phyloP scores from a whole-genome alignment of 1,284 basidiomycete species.

The Ceratobasidium sp. region DNA sequence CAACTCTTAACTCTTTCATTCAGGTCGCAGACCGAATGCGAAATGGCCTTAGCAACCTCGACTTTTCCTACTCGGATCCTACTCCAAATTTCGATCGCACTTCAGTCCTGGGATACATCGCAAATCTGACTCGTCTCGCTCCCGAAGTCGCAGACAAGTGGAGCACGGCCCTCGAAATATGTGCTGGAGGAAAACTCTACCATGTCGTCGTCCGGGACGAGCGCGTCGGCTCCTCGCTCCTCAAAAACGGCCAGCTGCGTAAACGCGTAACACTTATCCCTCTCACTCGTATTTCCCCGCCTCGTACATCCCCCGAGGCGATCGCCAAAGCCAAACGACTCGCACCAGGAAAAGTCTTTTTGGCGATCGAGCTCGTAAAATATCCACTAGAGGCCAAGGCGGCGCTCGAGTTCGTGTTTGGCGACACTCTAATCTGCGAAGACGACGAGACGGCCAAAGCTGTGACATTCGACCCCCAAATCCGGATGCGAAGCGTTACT shows the following conservation, averaged over 20 bases:
- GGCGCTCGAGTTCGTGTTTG: conserved; percentile 96
- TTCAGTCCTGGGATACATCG: conserved; percentile 95
- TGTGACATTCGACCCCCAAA: conserved; percentile 87
- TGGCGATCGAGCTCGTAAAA: conserved; percentile 89
- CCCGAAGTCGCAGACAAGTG: conserved; percentile 75
- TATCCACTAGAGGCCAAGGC: conserved; percentile 87
- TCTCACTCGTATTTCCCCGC: conserved; percentile 82
- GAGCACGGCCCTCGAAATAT: conserved; percentile 93
- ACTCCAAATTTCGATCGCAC: conserved; percentile 85
- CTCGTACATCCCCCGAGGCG: conserved; percentile 64
- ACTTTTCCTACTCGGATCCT: conserved; percentile 88
- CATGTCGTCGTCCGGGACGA: conserved; percentile 96
- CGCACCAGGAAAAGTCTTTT: conserved; percentile 86
- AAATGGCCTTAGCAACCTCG: conserved; percentile 76
- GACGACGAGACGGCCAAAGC: conserved; percentile 90
- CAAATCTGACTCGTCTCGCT: conserved; percentile 82
- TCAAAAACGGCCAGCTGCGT: conserved; percentile 85
- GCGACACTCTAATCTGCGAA: conserved; percentile 91
- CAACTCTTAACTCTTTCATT: conserved; percentile 7
- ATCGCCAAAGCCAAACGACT: conserved; percentile 78
- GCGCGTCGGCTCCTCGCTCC: conserved; percentile 85
- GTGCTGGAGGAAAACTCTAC: conserved; percentile 92
- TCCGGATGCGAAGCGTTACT: conserved; percentile 87
- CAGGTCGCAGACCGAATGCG: conserved; percentile 81
- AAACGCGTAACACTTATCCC: conserved; percentile 96